Base-by-base conservation (phyloP, 345 rosid species). In the Reutealis trisperma region DNA sequence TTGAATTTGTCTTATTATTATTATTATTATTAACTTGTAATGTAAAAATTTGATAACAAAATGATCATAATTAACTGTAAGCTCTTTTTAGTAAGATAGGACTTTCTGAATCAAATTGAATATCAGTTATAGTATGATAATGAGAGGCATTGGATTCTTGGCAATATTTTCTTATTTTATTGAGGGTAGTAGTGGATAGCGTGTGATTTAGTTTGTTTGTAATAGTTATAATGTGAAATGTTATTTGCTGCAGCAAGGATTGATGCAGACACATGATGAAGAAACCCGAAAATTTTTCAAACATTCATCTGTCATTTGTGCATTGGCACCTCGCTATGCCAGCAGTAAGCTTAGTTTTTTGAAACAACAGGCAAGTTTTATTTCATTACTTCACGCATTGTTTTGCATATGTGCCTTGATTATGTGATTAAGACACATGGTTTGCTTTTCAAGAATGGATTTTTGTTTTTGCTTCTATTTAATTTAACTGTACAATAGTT, bases 261-360 rank as follows among this genome's bases (percentile, higher is more conserved):
- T 93, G 71, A 96, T 96, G 99, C 77, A 73, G 69, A 96, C 99
- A 2, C 99, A 94, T 57, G 98, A 96, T 82, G 99, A 96, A 86
- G 97, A 93, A 74, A 96, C 99, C 4, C 63, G 76, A 73, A 92
- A 89, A 83, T 96, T 94, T 79, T 96, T 96, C 86, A 96, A 85
- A 90, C 92, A 93, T 88, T 96, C 99, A 1, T 94, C 99, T 42
- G 98, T 96, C 21, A 90, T 42, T n/a, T 96, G 99, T 68, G 97
- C 89, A n/a, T 82, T 94, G 85, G 84, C 97, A 11, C 91, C 98
- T 0, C 97, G 99, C 5, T 94, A 90, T 81, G 91, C 91, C 34
- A 94, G 98, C 80, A 89, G 93, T 81, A 96, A 94, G 86, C 87
- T 91, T 71, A 82, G 99, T 66, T 80, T 75, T 84, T 67, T 96